Percentiles rank a stretch among this genome's conserved stretches.
These are phyloP conservation scores for Colletotrichum incanum DNA, from an alignment of 2,329 filamentous ascomycete species.

Conservation along the genomic window DNA sequence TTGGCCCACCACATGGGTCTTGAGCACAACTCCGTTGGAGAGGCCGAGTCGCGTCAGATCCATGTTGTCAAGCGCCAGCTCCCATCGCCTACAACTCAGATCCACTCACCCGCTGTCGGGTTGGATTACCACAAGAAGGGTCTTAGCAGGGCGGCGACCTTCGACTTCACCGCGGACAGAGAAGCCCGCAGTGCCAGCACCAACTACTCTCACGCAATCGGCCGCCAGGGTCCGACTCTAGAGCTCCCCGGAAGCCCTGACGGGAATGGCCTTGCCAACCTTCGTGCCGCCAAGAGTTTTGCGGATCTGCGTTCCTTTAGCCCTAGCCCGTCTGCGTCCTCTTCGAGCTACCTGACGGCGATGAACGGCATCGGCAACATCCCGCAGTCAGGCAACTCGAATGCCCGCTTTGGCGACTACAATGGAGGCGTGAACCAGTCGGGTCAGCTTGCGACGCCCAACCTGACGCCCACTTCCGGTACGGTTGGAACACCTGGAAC, in stretches of 20 bases:
- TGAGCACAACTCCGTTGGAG: constrained; percentile 90
- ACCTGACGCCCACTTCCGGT: constrained; percentile 52
- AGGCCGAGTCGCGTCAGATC: constrained; percentile 89
- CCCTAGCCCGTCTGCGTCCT: constrained; percentile 91
- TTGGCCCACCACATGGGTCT: constrained; percentile 96
- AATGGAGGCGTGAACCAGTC: constrained; percentile 56
- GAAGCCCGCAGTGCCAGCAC: constrained; percentile 76
- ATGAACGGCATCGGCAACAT: constrained; percentile 75
- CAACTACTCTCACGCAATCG: constrained; percentile 80
- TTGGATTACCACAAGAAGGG: constrained; percentile 86
- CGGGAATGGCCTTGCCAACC: constrained; percentile 74
- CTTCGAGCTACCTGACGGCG: constrained; percentile 80
- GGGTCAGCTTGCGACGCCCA: constrained; percentile 54
- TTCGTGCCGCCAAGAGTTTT: constrained; percentile 96
- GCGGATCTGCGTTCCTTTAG: constrained; percentile 96
- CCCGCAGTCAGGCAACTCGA: constrained; percentile 50
- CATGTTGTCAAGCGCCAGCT: constrained; percentile 83
- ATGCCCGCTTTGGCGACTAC: constrained; percentile 64
- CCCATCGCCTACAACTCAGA: constrained; percentile 66
- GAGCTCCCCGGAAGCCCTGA: constrained; percentile 88
- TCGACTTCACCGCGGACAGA: constrained; percentile 90
- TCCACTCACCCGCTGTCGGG: constrained; percentile 76
- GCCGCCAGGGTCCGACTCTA: constrained; percentile 87
- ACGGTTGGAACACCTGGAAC: constrained; percentile 57
- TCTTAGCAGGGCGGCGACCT: constrained; percentile 94